Base-by-base conservation (phyloP, 257 asterid genomes). In the Nicotiana knightiana region DNA sequence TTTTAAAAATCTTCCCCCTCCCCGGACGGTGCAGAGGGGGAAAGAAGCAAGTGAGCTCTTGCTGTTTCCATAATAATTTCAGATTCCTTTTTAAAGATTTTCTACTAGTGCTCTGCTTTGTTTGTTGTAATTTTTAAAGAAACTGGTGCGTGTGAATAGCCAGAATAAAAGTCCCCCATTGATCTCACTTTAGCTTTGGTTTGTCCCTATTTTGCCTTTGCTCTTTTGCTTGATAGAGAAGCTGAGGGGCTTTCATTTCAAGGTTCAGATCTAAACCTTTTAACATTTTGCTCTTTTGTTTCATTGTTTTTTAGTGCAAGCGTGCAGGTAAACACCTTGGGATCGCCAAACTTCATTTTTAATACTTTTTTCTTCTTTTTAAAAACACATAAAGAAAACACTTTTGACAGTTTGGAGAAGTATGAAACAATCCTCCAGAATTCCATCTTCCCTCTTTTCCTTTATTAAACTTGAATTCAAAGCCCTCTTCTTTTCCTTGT, bases 291-390 rank as follows among this genome's bases (percentile, higher is more conserved):
- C 35, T 70, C 5, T 70, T 21, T 70, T 43, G 3, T 70, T 70
- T 58, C n/a, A 11, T 13, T 67, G 33, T 16, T 73, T 48, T 70
- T 26, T 48, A 51, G 63, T 73, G 61, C 26, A 73, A 73, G 79
- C 79, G 79, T 73, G 79, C 63, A 73, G 16, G 1, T 7, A 13
- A 73, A 10, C 62, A 82, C 64, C 88, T 91, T 76, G 97, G 97
- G 94, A 91, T 91, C 90, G 87, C 87, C 86, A 83, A 87, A 80
- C 17, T 73, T 81, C 39, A 79, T 79, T 73, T 77, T 87, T 11
- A 53, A 5, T 70, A 33, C 43, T 9, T 18, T 32, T 66, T 15
- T 32, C 46, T 15, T 0, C 18, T 70, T 70, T 70, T 28, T 28
- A 28, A 28, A 70, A 70, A 21, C 24, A 30, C 0, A 57, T 6